Percentiles rank a stretch among this genome's conserved stretches.
Conservation (phyloP, 495 filamentous ascomycete genomes). For the Neurospora tetrasperma region DNA sequence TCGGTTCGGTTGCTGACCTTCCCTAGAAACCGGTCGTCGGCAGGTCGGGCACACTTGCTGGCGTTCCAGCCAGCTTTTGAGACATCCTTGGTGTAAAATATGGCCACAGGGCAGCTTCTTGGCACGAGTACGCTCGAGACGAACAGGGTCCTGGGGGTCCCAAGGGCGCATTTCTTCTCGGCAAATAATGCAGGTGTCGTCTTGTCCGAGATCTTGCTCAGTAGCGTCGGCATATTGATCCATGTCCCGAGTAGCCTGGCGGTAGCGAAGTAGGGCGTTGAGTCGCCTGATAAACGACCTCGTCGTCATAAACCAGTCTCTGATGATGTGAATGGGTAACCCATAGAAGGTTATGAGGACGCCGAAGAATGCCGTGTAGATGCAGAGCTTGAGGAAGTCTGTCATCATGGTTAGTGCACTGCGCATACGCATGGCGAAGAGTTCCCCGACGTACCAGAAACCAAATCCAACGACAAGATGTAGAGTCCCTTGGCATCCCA, state of each 20-base stretch:
- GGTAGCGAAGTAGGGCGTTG: slow-evolving; percentile 75
- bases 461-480: slow-evolving; percentile 79
- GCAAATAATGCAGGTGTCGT: slow-evolving; percentile 96
- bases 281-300: slow-evolving; percentile 84
- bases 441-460: slow-evolving; percentile 49
- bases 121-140: slow-evolving; percentile 73
- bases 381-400: slow-evolving; percentile 84
- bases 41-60: slow-evolving; percentile 97
- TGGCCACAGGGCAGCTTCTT: slow-evolving; percentile 97
- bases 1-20: slow-evolving; percentile 14
- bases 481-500: slow-evolving; percentile 96
- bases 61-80: slow-evolving; percentile 95
- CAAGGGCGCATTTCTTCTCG: slow-evolving; percentile 88
- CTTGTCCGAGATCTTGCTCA: slow-evolving; percentile 68
- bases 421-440: not conserved
- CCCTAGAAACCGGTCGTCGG: slow-evolving; percentile 61
- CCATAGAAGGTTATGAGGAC: slow-evolving; percentile 91
- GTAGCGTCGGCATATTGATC: slow-evolving; percentile 86
- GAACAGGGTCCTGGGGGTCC: slow-evolving; percentile 35
- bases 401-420: slow-evolving; percentile 3
- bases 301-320: slow-evolving; percentile 88
- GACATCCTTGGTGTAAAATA: slow-evolving; percentile 85
- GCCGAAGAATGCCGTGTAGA: slow-evolving; percentile 85
- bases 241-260: slow-evolving; percentile 86
- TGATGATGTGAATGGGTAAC: slow-evolving; percentile 89